phyloP scores from a whole-genome alignment of 164 flowering plant genomes.

The Houttuynia cordata region DNA sequence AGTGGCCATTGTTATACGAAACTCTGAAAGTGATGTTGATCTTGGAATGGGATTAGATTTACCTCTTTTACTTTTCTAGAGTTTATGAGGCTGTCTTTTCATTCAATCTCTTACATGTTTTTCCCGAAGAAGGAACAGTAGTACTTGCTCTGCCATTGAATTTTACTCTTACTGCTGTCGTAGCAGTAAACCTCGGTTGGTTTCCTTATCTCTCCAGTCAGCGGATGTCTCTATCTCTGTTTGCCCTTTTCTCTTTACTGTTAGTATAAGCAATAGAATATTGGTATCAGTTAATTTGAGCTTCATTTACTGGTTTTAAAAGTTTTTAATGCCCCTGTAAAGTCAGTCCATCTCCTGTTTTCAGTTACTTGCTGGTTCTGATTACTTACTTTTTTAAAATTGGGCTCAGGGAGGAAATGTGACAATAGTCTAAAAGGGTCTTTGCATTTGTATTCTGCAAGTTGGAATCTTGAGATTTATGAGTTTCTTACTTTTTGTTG shows the following conservation, averaged over 20 bases:
- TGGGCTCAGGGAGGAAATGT: neutral
- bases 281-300: neutral
- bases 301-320: neutral
- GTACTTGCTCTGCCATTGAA: neutral
- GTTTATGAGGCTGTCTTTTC: neutral
- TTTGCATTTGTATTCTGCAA: neutral
- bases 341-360: conserved; percentile 1
- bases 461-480: neutral
- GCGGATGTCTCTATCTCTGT: neutral
- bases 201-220: too few relatives aligned
- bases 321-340: neutral
- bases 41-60: neutral
- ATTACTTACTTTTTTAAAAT: neutral
- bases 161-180: conserved; percentile 1
- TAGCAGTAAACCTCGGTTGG: neutral
- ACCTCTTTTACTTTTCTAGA: too few relatives aligned
- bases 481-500: neutral
- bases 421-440: neutral
- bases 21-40: too few relatives aligned
- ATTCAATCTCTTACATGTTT: neutral
- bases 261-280: conserved; percentile 2
- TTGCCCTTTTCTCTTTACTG: neutral
- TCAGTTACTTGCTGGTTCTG: neutral
- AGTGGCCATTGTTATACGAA: too few relatives aligned
- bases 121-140: too few relatives aligned